A percentile compares a stretch with the other conserved stretches of the same genome.
These are phyloP conservation scores for Novakomyces olei DNA, from an alignment of 805 yeast genomes.

Conservation along the genomic window DNA sequence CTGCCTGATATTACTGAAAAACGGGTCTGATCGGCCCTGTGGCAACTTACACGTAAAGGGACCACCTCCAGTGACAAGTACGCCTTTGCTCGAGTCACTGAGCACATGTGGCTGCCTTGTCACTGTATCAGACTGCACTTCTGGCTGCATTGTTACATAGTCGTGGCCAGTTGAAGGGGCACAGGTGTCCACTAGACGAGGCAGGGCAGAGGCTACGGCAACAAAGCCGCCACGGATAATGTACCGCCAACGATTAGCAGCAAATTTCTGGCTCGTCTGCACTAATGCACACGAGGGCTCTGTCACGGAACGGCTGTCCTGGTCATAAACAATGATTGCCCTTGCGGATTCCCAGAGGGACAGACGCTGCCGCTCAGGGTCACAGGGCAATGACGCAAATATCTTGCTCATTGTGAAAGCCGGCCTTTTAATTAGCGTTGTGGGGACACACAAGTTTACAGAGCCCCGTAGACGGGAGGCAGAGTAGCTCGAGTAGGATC, in stretches of 20 bases:
- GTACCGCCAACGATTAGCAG: conserved; percentile 4
- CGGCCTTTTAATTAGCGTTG: conserved; percentile 61
- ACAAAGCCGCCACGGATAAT: too few relatives aligned
- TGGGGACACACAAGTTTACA: conserved; percentile 63
- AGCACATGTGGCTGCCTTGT: not conserved
- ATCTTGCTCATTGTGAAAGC: conserved; percentile 34
- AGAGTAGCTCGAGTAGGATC: conserved; percentile 59
- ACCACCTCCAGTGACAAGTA: not conserved
- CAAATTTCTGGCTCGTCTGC: conserved; percentile 10
- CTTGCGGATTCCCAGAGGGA: conserved; percentile 9
- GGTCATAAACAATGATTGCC: conserved; percentile 31
- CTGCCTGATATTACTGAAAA: conserved; percentile 13
- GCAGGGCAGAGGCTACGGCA: too few relatives aligned
- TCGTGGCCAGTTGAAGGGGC: conserved; percentile 12
- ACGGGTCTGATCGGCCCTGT: conserved; percentile 12
- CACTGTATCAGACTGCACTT: not conserved
- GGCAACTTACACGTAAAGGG: not conserved
- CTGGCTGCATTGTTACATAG: conserved; percentile 2
- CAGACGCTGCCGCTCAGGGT: conserved; percentile 13
- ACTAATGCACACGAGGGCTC: conserved; percentile 6
- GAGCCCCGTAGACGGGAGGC: conserved; percentile 36
- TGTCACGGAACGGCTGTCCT: conserved; percentile 10
- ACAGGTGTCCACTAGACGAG: conserved; percentile 12
- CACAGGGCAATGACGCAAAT: conserved; percentile 17
- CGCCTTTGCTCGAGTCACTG: not conserved